Conservation (phyloP, 352 stramenopile species). For the Pythium pectinolyticum region DNA sequence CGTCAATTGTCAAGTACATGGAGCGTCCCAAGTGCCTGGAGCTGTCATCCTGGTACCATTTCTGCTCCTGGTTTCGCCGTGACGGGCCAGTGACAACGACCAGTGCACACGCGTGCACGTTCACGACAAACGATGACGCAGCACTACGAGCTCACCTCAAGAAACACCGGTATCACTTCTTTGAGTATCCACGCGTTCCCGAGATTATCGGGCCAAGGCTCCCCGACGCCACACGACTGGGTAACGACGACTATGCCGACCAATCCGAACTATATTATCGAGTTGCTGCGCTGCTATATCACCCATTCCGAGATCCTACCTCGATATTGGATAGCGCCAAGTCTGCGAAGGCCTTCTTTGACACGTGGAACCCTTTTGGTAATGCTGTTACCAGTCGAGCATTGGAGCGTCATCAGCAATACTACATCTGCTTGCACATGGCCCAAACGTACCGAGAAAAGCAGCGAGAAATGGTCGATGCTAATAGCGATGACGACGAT, state of each 20-base stretch:
- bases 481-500: not conserved
- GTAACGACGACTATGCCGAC: slow-evolving; percentile 13
- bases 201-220: slow-evolving; percentile 21
- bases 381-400: not conserved
- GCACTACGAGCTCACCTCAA: too few relatives aligned
- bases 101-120: too few relatives aligned
- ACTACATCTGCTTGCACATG: not conserved
- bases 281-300: slow-evolving; percentile 14
- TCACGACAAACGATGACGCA: too few relatives aligned
- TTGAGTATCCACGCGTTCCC: not conserved
- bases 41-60: slow-evolving; percentile 27
- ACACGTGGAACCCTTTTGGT: not conserved
- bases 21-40: slow-evolving; percentile 16
- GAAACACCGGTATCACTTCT: not conserved
- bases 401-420: not conserved
- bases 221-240: slow-evolving; percentile 5
- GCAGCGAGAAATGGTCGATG: not conserved
- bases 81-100: not conserved
- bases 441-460: not conserved
- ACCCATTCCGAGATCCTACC: slow-evolving; percentile 15
- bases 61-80: slow-evolving; percentile 21
- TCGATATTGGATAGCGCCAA: slow-evolving; percentile 1
- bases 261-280: slow-evolving; percentile 26
- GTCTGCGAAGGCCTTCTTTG: slow-evolving; percentile 3
- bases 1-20: slow-evolving; percentile 23